Conservation (phyloP, 805 yeast genomes). For the Barnettozyma sp. region DNA sequence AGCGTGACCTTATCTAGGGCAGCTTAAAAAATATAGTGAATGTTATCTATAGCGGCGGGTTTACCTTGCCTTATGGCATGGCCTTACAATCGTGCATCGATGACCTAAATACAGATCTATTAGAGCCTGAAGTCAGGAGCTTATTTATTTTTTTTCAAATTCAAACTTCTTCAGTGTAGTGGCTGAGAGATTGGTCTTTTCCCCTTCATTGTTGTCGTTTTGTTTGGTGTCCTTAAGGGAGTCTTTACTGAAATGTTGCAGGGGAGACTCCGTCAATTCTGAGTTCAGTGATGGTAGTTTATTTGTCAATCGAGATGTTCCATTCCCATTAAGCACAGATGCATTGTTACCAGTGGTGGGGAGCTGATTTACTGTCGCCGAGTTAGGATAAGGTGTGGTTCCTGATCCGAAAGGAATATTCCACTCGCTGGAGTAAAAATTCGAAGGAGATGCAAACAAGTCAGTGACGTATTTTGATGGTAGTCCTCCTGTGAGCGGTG, state of each 20-base stretch:
- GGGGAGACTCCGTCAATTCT: conserved; percentile 15
- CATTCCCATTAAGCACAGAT: conserved; percentile 1
- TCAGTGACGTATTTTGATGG: conserved; percentile 70
- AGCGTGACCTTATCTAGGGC: too few relatives aligned
- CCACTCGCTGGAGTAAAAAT: conserved; percentile 60
- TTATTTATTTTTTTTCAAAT: conserved; percentile 4
- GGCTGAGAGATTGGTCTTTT: too few relatives aligned
- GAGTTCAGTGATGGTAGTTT: conserved; percentile 8
- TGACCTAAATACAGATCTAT: not conserved
- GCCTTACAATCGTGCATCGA: too few relatives aligned
- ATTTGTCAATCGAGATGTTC: conserved; percentile 7
- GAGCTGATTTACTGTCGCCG: conserved; percentile 22
- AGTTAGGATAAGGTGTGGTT: conserved; percentile 31
- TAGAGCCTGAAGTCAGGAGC: too few relatives aligned
- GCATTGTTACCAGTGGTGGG: conserved; percentile 9
- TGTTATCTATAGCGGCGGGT: too few relatives aligned
- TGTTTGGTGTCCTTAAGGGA: conserved; percentile 2
- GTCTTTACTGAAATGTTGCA: conserved; percentile 13
- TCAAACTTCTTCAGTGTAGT: conserved; percentile 9
- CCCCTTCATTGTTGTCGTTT: not conserved
- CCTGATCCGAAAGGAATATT: conserved; percentile 38
- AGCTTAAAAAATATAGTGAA: too few relatives aligned
- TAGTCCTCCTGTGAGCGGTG: conserved; percentile 60
- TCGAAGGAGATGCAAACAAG: conserved; percentile 76
- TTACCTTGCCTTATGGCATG: too few relatives aligned